Evolutionary conservation across 1,284 basidiomycete species (phyloP), one percentile per base, ranked within the genome.

Genomic region (Tausonia pullulans): DNA sequence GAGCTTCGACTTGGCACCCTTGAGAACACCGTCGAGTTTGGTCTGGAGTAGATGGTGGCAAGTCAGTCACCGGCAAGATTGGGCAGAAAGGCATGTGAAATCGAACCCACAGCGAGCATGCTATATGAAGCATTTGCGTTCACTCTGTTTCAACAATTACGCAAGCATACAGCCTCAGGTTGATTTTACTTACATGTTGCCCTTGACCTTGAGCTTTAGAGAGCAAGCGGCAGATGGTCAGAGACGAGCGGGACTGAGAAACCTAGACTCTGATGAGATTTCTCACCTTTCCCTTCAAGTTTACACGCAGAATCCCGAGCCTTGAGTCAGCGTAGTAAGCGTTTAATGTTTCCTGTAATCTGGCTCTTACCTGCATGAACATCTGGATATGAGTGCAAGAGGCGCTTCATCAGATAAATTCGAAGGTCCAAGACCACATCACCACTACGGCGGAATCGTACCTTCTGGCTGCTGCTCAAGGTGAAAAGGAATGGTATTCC

Each of bases 11-110:
- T 63, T 62, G 39, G 61, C 39, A 2, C 55, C 44, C 54, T 66
- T 66, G 52, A 66, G 58, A 5, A 66, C 65, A 43, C 65, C 58
- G 61, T 66, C 65, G 58, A 66, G 61, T 46, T 66, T 66, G 52
- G 65, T 66, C 57, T 65, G 46, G 6, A 49, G 27, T 41, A 52
- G 13, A 53, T 4, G 39, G 16, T 11, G 9, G 45, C 11, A 10
- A 9, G 57, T 27, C 27, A 27, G 27, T 27, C 27, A 27, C 27
- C 27, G 60, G 60, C 14, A 48, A 41, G 40, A 53, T 50, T 2
- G 8, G 7, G 16, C 3, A 7, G 51, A 7, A 43, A 41, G 41
- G 40, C 8, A 3, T 16, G 48, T 39, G 56, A 5, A 43, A 11
- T 0, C 6, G 39, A 41, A 55, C 58, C 13, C 51, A 54, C 49